A percentile compares a stretch with the other conserved stretches of the same genome.
Evolutionary conservation across 495 filamentous ascomycete genomes (phyloP).

Genomic region (Talaromyces trachyspermus): DNA sequence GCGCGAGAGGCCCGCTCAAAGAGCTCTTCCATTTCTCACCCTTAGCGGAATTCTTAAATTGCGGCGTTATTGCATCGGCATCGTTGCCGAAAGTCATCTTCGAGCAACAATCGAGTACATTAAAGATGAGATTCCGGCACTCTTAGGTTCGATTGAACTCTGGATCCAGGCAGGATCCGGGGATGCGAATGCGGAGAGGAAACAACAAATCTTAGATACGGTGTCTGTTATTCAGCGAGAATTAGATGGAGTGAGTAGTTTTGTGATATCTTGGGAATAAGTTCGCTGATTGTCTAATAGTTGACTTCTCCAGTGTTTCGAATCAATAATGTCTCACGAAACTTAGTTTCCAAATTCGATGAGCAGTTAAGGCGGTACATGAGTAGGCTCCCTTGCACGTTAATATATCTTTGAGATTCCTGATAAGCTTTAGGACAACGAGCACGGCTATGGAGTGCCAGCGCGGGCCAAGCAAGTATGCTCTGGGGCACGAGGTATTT

Average conservation of each 20-base stretch:
- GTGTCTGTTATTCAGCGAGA: conserved; percentile 8
- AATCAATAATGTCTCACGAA: conserved; percentile 3
- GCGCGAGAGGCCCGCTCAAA: not conserved
- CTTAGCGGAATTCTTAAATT: conserved; percentile 25
- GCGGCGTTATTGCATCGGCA: conserved; percentile 22
- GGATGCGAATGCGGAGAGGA: conserved; percentile 7
- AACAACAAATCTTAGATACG: conserved; percentile 7
- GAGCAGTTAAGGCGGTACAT: conserved; percentile 1
- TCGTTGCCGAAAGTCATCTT: conserved; percentile 22
- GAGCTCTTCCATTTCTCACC: conserved; percentile 14
- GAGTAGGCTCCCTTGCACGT: conserved; percentile 1
- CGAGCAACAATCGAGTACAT: conserved; percentile 16
- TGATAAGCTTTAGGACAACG: conserved; percentile 3
- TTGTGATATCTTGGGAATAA: not conserved
- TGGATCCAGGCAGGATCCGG: conserved; percentile 17
- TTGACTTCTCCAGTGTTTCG: conserved; percentile 6
- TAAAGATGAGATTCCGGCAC: conserved; percentile 14
- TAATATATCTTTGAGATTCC: conserved; percentile 3
- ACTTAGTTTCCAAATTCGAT: conserved; percentile 2
- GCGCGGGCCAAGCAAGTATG: conserved; percentile 10
- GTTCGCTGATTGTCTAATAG: conserved; percentile 1
- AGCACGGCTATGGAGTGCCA: conserved; percentile 5
- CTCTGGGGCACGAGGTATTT: conserved; percentile 19
- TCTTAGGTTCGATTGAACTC: conserved; percentile 17
- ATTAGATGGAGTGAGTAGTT: conserved; percentile 11